A percentile compares a stretch with the other conserved stretches of the same genome.
phyloP scores from a whole-genome alignment of 352 stramenopile genomes.

The Globisporangium sylvaticum region DNA sequence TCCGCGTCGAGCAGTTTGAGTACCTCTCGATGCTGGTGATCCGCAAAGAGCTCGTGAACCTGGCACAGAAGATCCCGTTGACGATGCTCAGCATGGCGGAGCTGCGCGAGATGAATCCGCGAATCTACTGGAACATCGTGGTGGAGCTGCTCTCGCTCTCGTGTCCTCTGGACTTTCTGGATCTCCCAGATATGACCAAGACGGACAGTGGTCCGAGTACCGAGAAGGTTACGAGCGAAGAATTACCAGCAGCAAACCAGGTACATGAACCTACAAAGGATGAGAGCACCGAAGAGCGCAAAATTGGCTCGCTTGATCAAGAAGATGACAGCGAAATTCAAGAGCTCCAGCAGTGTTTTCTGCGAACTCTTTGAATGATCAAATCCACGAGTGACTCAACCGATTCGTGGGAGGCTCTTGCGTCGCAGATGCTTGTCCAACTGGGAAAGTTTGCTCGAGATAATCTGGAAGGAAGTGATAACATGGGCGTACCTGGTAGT shows the following conservation, averaged over 20 bases:
- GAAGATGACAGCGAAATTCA: background rate
- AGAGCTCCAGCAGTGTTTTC: conserved; percentile 1
- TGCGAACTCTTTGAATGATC: background rate
- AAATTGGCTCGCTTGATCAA: background rate
- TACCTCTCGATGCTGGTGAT: conserved; percentile 43
- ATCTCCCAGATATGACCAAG: conserved; percentile 27
- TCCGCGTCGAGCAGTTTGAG: conserved; percentile 34
- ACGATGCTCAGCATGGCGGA: conserved; percentile 34
- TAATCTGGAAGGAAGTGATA: background rate
- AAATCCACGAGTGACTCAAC: background rate
- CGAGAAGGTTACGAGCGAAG: background rate
- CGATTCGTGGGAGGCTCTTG: background rate
- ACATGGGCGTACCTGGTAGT: background rate
- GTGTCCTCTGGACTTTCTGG: conserved; percentile 40
- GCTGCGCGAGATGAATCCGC: conserved; percentile 28
- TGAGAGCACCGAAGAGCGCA: too few species aligned
- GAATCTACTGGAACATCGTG: conserved; percentile 61
- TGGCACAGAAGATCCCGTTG: conserved; percentile 35
- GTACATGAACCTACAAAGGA: too few species aligned
- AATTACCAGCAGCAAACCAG: background rate
- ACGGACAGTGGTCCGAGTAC: background rate
- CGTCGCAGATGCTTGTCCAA: background rate
- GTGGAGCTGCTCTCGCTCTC: conserved; percentile 44
- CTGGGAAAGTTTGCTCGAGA: conserved; percentile 1
- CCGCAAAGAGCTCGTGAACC: conserved; percentile 38